phyloP scores from a whole-genome alignment of 2,329 filamentous ascomycete species.

The Exutisphaerella laricina region DNA sequence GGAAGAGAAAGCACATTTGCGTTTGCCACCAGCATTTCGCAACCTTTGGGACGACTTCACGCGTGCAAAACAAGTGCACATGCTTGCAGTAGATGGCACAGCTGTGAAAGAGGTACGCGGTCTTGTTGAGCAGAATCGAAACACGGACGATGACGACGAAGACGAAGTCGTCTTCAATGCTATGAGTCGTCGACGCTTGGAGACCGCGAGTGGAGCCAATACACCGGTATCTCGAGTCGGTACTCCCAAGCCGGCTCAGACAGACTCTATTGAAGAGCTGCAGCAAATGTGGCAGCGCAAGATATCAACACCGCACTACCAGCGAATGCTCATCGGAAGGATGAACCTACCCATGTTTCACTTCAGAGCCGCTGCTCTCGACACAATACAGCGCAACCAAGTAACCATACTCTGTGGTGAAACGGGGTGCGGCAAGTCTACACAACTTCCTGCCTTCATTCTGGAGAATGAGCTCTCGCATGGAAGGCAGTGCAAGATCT shows the following conservation, averaged over 20 bases:
- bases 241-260: conserved; percentile 8
- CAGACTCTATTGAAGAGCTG: conserved; percentile 37
- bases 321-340: conserved; percentile 71
- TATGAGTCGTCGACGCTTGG: conserved; percentile 50
- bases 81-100: conserved; percentile 65
- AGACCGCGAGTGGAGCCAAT: conserved; percentile 29
- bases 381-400: conserved; percentile 70
- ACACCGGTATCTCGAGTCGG: conserved; percentile 28
- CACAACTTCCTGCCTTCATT: conserved; percentile 91
- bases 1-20: conserved; percentile 78
- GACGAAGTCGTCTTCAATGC: conserved; percentile 67
- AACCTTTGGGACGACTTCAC: conserved; percentile 79
- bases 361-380: conserved; percentile 72
- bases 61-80: conserved; percentile 61
- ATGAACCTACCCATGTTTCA: conserved; percentile 84
- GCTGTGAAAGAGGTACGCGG: conserved; percentile 62
- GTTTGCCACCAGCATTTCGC: conserved; percentile 73
- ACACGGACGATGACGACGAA: conserved; percentile 49
- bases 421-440: conserved; percentile 96
- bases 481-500: conserved; percentile 81
- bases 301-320: conserved; percentile 53
- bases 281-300: conserved; percentile 50
- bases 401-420: conserved; percentile 94
- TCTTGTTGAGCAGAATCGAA: conserved; percentile 52
- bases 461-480: conserved; percentile 80